Conservation (phyloP, 2,329 filamentous ascomycete genomes). For the Cordyceps fumosorosea region DNA sequence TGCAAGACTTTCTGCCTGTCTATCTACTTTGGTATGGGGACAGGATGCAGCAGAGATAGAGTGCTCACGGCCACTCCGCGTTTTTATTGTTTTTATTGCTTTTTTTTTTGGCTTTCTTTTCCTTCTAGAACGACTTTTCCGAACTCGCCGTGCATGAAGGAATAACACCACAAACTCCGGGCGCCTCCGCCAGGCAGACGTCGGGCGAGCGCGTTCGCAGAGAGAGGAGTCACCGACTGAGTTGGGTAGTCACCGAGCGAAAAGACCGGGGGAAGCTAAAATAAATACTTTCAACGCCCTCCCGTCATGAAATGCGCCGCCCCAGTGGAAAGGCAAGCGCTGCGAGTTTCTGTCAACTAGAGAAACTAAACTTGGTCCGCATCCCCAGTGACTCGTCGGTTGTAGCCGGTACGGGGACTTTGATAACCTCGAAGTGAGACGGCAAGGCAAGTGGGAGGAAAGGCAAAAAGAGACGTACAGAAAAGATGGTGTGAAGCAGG, state of each 20-base stretch:
- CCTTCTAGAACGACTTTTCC: background rate
- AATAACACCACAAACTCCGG: background rate
- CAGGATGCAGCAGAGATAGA: background rate
- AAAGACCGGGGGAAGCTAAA: too few species aligned
- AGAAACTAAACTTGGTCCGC: background rate
- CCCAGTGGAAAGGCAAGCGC: slow-evolving; percentile 2
- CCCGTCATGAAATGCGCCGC: background rate
- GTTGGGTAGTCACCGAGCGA: too few species aligned
- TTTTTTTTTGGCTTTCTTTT: background rate
- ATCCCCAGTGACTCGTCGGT: too few species aligned
- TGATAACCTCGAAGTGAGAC: background rate
- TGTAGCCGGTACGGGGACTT: background rate
- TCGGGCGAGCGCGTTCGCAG: background rate
- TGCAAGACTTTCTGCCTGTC: background rate
- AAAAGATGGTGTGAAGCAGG: background rate
- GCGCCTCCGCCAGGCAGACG: background rate
- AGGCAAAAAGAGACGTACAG: background rate
- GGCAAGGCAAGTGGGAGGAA: background rate
- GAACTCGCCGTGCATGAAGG: background rate
- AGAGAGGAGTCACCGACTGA: background rate
- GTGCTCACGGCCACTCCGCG: background rate
- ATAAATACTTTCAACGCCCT: too few species aligned
- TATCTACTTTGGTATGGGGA: background rate
- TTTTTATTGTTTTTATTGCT: background rate
- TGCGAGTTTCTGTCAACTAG: background rate